phyloP scores from a whole-genome alignment of 2,329 filamentous ascomycete genomes.

The Exserohilum rostratum region DNA sequence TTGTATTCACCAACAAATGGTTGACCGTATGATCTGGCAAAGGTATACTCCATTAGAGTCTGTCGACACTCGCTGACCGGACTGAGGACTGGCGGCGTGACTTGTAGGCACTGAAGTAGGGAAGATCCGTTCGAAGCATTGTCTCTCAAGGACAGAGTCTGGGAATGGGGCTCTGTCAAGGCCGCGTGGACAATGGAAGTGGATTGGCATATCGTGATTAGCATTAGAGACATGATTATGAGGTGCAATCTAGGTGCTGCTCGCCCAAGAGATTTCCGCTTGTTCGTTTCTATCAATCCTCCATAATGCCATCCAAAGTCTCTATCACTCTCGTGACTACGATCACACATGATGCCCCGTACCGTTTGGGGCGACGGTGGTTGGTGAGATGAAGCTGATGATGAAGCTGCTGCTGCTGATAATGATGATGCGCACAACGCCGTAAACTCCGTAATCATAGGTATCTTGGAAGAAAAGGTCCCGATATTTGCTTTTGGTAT shows the following conservation, averaged over 20 bases:
- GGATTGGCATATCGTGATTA: slow-evolving; percentile 41
- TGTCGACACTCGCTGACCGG: slow-evolving; percentile 57
- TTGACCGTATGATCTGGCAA: slow-evolving; percentile 73
- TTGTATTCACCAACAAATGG: slow-evolving; percentile 73
- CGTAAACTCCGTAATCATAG: slow-evolving; percentile 38
- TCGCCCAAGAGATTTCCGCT: slow-evolving; percentile 17
- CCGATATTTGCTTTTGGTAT: slow-evolving; percentile 9
- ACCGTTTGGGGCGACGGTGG: slow-evolving; percentile 15
- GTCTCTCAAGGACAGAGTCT: slow-evolving; percentile 22
- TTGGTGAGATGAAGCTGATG: slow-evolving; percentile 20
- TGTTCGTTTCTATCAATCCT: slow-evolving; percentile 12
- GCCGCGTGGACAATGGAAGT: slow-evolving; percentile 28
- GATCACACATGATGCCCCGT: slow-evolving; percentile 26
- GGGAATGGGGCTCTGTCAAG: slow-evolving; percentile 21
- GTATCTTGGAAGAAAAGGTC: slow-evolving; percentile 30
- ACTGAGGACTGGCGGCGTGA: slow-evolving; percentile 68
- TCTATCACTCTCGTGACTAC: slow-evolving; percentile 24
- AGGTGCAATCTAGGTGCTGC: slow-evolving; percentile 22
- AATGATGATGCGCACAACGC: slow-evolving; percentile 27
- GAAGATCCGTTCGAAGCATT: slow-evolving; percentile 35
- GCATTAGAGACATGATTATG: slow-evolving; percentile 39
- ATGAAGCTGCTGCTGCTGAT: too few species aligned
- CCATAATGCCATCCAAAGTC: slow-evolving; percentile 22
- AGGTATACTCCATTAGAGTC: slow-evolving; percentile 72
- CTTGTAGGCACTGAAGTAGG: slow-evolving; percentile 69